Evolutionary conservation across 768 basidiomycete species (phyloP).

Genomic region (Tulasnella sp.): DNA sequence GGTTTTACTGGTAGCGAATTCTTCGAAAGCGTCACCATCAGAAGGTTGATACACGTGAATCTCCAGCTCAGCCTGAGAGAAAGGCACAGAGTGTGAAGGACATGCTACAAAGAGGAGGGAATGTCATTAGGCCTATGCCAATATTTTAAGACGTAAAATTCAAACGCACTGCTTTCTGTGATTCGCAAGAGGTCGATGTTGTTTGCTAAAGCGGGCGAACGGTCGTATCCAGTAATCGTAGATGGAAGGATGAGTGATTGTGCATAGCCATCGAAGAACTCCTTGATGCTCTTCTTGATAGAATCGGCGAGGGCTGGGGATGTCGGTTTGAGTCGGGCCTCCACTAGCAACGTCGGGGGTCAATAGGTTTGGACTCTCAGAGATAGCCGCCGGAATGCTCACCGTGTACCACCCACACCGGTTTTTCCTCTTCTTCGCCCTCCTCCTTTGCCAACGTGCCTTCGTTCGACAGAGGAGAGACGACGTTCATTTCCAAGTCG

Average conservation of each 20-base stretch:
- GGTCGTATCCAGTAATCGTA: slow-evolving; percentile 69
- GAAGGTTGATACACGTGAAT: slow-evolving; percentile 88
- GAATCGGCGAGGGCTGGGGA: slow-evolving; percentile 70
- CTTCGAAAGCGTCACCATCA: slow-evolving; percentile 46
- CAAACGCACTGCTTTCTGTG: slow-evolving; percentile 42
- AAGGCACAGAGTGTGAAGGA: slow-evolving; percentile 43
- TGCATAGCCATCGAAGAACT: slow-evolving; percentile 44
- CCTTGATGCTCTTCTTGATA: slow-evolving; percentile 54
- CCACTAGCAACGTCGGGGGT: slow-evolving; percentile 45
- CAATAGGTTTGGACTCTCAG: background rate
- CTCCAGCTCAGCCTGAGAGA: slow-evolving; percentile 56
- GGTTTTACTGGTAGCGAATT: slow-evolving; percentile 60
- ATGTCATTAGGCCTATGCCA: slow-evolving; percentile 33
- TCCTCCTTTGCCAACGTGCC: background rate
- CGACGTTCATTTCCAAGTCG: background rate
- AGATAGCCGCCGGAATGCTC: slow-evolving; percentile 21
- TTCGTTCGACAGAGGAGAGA: background rate
- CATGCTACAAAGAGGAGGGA: slow-evolving; percentile 38
- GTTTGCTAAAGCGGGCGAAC: slow-evolving; percentile 58
- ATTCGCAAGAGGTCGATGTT: slow-evolving; percentile 71
- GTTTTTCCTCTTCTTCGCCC: background rate
- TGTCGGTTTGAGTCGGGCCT: slow-evolving; percentile 64
- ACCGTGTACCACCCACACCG: slow-evolving; percentile 61
- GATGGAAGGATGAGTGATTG: slow-evolving; percentile 66
- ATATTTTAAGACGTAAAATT: slow-evolving; percentile 5